Evolutionary conservation across 495 filamentous ascomycete species (phyloP), one percentile per base, ranked within the genome.

Genomic region (Talaromyces thailandensis): DNA sequence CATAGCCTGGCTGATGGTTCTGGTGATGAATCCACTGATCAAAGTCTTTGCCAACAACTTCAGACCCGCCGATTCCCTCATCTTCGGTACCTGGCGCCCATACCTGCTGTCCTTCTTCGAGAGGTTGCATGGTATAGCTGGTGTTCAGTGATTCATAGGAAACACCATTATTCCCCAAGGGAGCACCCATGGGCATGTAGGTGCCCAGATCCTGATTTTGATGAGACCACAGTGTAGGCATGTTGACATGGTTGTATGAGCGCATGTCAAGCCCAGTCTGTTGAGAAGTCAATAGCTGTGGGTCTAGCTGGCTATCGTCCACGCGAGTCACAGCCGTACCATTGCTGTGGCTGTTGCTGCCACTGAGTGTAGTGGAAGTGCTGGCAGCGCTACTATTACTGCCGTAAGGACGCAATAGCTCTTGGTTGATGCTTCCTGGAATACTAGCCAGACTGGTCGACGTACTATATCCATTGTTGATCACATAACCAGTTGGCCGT

Each of bases 341-440:
- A 57, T 31, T 23, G 14, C 12, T 32, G 25, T 57, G 55, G 29
- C 11, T 35, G 21, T 25, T 31, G 29, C 28, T 35, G 55, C 55
- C 29, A 56, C 53, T 21, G 14, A 21, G 26, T 7, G 28, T n/a
- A 57, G 28, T 55, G 18, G 12, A 5, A 28, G 51, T 28, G 51
- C 12, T 28, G 21, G 23, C 2, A 28, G 24, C 51, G 21, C 51
- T 58, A 29, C 71, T 50, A 1, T 69, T 63, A 8, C 64, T 59
- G 11, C 68, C 64, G 8, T 70, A 71, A 18, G 73, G 70, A 48
- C 79, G 77, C 40, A 85, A 72, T 52, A 85, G 71, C 32, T 86
- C 84, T 48, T 82, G 72, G 62, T 84, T 80, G 6, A 75, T 66
- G 37, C 68, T 79, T 31, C 84, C 84, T 16, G 84, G 84, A 26